These are phyloP conservation scores for Zoysia matrella DNA, from an alignment of 202 grass and related monocot species.

Conservation along the genomic window DNA sequence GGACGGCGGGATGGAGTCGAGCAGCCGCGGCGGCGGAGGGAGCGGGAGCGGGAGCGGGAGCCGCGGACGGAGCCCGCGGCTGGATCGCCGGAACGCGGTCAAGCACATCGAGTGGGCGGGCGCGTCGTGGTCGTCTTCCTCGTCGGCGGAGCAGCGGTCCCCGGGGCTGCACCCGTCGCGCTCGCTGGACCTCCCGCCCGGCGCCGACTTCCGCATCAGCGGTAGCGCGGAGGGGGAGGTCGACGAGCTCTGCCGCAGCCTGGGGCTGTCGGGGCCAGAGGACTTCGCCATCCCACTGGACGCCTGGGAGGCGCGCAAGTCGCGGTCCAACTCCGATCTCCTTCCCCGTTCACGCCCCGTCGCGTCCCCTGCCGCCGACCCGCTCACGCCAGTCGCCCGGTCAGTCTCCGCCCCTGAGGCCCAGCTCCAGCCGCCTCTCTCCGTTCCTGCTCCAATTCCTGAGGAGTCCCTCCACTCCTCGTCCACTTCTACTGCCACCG, in stretches of 20 bases:
- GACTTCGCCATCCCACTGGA: slow-evolving; percentile 73
- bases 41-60: slow-evolving; percentile 57
- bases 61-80: slow-evolving; percentile 50
- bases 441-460: slow-evolving; percentile 46
- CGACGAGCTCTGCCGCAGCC: slow-evolving; percentile 75
- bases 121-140: slow-evolving; percentile 65
- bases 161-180: slow-evolving; percentile 50
- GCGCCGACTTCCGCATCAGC: slow-evolving; percentile 80
- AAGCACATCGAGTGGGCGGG: slow-evolving; percentile 83
- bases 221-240: slow-evolving; percentile 88
- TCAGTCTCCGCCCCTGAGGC: slow-evolving; percentile 48
- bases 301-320: slow-evolving; percentile 86
- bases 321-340: slow-evolving; percentile 70
- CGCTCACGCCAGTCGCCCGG: slow-evolving; percentile 38
- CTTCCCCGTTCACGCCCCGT: slow-evolving; percentile 49
- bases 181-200: slow-evolving; percentile 63
- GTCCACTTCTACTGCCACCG: slow-evolving; percentile 47
- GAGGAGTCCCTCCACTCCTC: slow-evolving; percentile 50
- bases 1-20: slow-evolving; percentile 45
- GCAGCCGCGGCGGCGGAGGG: slow-evolving; percentile 29
- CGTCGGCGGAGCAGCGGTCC: slow-evolving; percentile 44
- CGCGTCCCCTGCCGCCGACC: slow-evolving; percentile 8
- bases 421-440: slow-evolving; percentile 19
- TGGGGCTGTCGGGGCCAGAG: slow-evolving; percentile 82
- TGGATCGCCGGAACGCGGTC: slow-evolving; percentile 90